Conservation (phyloP, 2,329 filamentous ascomycete species). For the Ophiocordyceps camponoti-floridani region DNA sequence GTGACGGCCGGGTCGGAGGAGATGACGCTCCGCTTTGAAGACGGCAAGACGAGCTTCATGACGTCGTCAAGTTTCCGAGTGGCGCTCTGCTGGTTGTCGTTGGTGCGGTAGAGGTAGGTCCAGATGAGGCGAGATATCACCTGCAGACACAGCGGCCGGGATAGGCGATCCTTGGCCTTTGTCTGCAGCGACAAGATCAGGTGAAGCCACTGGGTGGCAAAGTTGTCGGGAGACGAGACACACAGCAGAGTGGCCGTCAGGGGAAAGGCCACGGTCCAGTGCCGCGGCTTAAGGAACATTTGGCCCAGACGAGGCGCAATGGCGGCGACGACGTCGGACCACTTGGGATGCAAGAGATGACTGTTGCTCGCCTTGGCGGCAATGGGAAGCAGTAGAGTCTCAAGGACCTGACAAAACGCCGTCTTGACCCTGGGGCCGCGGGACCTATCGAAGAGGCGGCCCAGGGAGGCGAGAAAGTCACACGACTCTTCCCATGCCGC, state of each 20-base stretch:
- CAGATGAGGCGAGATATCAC: conserved; percentile 81
- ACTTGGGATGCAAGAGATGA: conserved; percentile 65
- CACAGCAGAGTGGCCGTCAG: conserved; percentile 76
- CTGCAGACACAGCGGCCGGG: conserved; percentile 65
- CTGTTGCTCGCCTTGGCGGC: conserved; percentile 60
- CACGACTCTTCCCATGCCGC: conserved; percentile 74
- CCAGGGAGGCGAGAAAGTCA: conserved; percentile 69
- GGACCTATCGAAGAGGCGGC: conserved; percentile 64
- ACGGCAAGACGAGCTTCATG: conserved; percentile 64
- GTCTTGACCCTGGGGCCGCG: conserved; percentile 85
- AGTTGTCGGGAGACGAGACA: conserved; percentile 69
- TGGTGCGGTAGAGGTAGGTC: conserved; percentile 81
- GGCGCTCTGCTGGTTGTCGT: conserved; percentile 49
- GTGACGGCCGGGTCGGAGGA: conserved; percentile 71
- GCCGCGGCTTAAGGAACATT: conserved; percentile 78
- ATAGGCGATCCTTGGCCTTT: conserved; percentile 67
- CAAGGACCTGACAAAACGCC: conserved; percentile 83
- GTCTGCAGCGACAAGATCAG: conserved; percentile 61
- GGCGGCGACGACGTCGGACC: conserved; percentile 68
- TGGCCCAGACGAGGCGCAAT: conserved; percentile 64
- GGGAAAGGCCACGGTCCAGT: conserved; percentile 82
- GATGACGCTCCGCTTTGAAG: conserved; percentile 61
- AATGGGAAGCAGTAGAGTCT: conserved; percentile 71
- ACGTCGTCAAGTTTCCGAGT: conserved; percentile 79
- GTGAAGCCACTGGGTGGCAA: conserved; percentile 73